Base-by-base conservation (phyloP, 176 grass and related monocot species). In the Pontederia paniculata region DNA sequence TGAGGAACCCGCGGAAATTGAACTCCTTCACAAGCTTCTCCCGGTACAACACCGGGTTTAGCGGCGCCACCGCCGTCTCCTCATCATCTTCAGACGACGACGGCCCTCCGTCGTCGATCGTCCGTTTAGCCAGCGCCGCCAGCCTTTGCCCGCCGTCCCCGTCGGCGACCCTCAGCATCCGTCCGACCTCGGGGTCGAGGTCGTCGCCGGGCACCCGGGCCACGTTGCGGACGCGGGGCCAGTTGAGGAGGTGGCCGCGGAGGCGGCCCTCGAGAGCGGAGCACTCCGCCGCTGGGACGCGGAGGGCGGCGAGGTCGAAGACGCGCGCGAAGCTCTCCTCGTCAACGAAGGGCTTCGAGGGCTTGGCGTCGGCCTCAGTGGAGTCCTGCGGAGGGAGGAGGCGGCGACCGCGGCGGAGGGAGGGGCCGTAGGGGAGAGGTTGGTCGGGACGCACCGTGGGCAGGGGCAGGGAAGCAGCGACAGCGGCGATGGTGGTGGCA, bases 231-330 rank as follows among this genome's bases (percentile, higher is more conserved):
- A 96, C 75, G 60, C 85, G 76, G 8, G 82, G 91, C 91, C 85
- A 96, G 66, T 96, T 89, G 68, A 96, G 91, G 50, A 96, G 82
- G 77, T 96, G 91, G 8, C 82, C 90, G 37, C 90, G 85, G 50
- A 89, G 79, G 60, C 84, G 82, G 67, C 70, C 41, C 82, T 96
- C 91, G 63, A 96, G 91, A 44, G 65, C 71, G 4, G 76, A 78
- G 68, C 90, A 96, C 23, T 84, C 71, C 21, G 69, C 79, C 54
- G 79, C 91, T 0, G 82, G 91, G 20, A 96, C 82, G 12, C 91
- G 82, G 56, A 96, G 85, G 44, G 82, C 81, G 8, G 85, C 76
- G 21, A 89, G 58, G 60, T 89, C 82, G 73, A 86, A 96, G 45
- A 77, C 61, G 54, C 90, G 81, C 16, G 68, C 63, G 56, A 81